Evolutionary conservation across 768 basidiomycete genomes (phyloP).

Genomic region (Amanita jacksonii): DNA sequence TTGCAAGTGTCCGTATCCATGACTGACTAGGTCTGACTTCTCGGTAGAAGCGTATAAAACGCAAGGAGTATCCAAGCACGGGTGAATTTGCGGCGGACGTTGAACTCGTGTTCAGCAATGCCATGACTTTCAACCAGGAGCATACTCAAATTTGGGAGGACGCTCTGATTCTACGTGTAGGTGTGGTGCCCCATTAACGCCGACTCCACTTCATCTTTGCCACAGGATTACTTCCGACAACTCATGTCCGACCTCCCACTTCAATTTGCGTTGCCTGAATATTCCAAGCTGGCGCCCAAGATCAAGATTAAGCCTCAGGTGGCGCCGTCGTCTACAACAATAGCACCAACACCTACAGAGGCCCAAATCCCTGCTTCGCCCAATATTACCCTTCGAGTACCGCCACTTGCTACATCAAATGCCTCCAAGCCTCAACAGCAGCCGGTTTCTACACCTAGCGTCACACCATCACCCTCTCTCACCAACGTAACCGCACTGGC

Average conservation of each 20-base stretch:
- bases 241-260: constrained; percentile 72
- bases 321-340: constrained; percentile 21
- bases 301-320: constrained; percentile 61
- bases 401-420: constrained; percentile 17
- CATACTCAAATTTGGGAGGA: constrained; percentile 79
- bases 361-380: constrained; percentile 14
- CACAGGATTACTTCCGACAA: constrained; percentile 62
- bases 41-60: constrained; percentile 67
- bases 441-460: constrained; percentile 13
- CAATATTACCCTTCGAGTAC: constrained; percentile 22
- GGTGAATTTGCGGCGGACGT: constrained; percentile 78
- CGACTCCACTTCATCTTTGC: constrained; percentile 8
- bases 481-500: constrained; percentile 15
- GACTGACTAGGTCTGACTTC: constrained; percentile 9
- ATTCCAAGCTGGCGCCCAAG: constrained; percentile 47
- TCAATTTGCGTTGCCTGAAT: constrained; percentile 54
- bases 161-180: constrained; percentile 54
- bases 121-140: constrained; percentile 81
- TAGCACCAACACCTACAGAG: constrained; percentile 12
- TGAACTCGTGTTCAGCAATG: constrained; percentile 86
- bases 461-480: constrained; percentile 11
- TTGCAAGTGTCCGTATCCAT: constrained; percentile 35
- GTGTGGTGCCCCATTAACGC: constrained; percentile 14
- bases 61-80: constrained; percentile 61
- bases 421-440: constrained; percentile 16